These are phyloP conservation scores for Starmerella asiatica DNA, from an alignment of 805 yeast species.

Conservation along the genomic window DNA sequence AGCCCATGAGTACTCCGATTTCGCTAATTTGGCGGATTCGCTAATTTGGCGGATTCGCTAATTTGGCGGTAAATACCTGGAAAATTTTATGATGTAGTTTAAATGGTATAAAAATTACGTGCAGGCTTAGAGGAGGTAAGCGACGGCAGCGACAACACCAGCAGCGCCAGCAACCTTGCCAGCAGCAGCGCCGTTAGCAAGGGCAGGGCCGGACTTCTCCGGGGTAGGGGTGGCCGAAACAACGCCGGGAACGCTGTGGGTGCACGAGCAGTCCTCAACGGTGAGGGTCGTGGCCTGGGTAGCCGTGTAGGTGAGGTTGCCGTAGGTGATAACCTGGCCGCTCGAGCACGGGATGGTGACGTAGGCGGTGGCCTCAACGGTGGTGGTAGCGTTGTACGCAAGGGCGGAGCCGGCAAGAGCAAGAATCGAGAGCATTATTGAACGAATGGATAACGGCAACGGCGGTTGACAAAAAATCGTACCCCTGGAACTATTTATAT, in stretches of 20 bases:
- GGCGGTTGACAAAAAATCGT: too few relatives aligned
- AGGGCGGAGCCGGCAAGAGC: conserved; percentile 6
- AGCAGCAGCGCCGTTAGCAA: conserved; percentile 5
- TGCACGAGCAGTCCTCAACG: conserved; percentile 4
- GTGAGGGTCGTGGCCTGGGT: conserved; percentile 4
- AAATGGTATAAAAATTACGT: not conserved
- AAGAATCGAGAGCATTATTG: conserved; percentile 5
- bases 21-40: too few relatives aligned
- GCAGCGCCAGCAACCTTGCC: not conserved
- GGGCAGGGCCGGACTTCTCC: not conserved
- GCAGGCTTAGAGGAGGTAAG: conserved; percentile 5
- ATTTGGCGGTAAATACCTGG: too few relatives aligned
- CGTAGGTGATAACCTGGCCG: conserved; percentile 1
- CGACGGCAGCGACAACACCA: conserved; percentile 8
- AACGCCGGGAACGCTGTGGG: conserved; percentile 3
- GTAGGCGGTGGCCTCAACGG: conserved; percentile 6
- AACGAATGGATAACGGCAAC: not conserved
- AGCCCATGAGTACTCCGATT: not conserved
- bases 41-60: too few relatives aligned
- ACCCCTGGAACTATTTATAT: not conserved
- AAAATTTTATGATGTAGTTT: not conserved
- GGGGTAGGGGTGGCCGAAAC: not conserved
- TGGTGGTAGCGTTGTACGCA: conserved; percentile 1
- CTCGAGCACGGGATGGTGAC: conserved; percentile 9
- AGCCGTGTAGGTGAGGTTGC: conserved; percentile 4